Base-by-base conservation (phyloP, 441 rosid genomes). In the Eruca vesicaria region DNA sequence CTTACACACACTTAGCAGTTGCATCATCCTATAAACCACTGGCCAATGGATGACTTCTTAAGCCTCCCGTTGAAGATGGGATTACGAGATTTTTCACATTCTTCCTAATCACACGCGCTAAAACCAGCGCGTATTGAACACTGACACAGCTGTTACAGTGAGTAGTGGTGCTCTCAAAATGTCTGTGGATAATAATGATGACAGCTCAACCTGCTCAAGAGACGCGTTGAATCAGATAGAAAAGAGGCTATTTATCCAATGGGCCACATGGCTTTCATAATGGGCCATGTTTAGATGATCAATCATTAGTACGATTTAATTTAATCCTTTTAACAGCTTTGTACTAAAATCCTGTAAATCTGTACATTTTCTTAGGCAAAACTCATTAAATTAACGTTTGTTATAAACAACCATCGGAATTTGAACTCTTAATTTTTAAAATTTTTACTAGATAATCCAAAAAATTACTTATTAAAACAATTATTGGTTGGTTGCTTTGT, bases 31-130 rank as follows among this genome's bases (percentile, higher is more conserved):
- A 55, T 62, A 69, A 63, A 38, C 72, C 77, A 45, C 61, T 75
- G 70, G 74, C 65, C 59, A n/a, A 68, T 68, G 68, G 68, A 48
- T 26, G 35, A 59, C 78, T 67, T 73, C 66, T 66, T 45, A 58
- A 58, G 58, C 76, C 55, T 29, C 55, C 45, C 57, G 56, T 52
- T 75, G 66, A 63, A 60, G 68, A 74, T 67, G 73, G 55, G 72
- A 52, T 43, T 75, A 19, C 65, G 20, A 67, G 60, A 66, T 66
- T 66, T 74, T 75, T 75, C 45, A 19, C 55, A 23, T 75, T 9
- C 48, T 65, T 43, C n/a, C 26, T 66, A 1, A 28, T n/a, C 70
- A 11, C 20, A 63, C 79, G 69, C 69, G 18, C 65, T 15, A 4
- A 0, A 32, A 9, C 29, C 20, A 0, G 70, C 64, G 64, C 69